phyloP scores from a whole-genome alignment of 2,329 filamentous ascomycete genomes.

The Colletotrichum sp. region DNA sequence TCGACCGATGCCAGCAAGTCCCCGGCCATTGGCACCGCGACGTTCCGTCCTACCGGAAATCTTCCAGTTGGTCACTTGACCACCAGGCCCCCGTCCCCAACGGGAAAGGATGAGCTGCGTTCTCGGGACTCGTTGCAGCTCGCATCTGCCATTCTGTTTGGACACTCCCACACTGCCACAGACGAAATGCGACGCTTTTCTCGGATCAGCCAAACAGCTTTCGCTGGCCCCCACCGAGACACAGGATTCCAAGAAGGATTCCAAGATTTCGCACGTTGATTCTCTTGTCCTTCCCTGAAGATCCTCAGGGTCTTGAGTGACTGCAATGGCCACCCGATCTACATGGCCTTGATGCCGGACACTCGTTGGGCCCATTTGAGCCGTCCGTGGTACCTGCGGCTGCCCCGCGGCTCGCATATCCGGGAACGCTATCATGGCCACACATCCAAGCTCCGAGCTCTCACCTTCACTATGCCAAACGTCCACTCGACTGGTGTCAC shows the following conservation, averaged over 20 bases:
- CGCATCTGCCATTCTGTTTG: background rate
- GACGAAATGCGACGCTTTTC: background rate
- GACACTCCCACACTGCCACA: slow-evolving; percentile 1
- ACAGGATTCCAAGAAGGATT: slow-evolving; percentile 1
- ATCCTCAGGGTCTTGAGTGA: background rate
- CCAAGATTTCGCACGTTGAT: slow-evolving; percentile 3
- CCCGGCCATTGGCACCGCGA: background rate
- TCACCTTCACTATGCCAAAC: background rate
- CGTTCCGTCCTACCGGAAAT: slow-evolving; percentile 13
- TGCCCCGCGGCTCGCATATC: slow-evolving; percentile 3
- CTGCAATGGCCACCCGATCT: background rate
- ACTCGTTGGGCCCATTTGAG: background rate
- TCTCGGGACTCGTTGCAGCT: background rate
- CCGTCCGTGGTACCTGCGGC: slow-evolving; percentile 11
- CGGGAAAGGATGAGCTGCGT: slow-evolving; percentile 7
- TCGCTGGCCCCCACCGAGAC: background rate
- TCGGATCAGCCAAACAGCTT: background rate
- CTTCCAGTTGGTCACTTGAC: slow-evolving; percentile 19
- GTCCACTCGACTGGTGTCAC: background rate
- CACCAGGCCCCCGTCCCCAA: background rate
- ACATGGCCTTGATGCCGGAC: background rate
- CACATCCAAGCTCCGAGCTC: background rate
- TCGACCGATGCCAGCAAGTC: background rate
- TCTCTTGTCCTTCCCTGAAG: slow-evolving; percentile 12
- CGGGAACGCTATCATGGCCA: background rate